Base-by-base conservation (phyloP, 441 rosid genomes). In the Gossypium trilobum region DNA sequence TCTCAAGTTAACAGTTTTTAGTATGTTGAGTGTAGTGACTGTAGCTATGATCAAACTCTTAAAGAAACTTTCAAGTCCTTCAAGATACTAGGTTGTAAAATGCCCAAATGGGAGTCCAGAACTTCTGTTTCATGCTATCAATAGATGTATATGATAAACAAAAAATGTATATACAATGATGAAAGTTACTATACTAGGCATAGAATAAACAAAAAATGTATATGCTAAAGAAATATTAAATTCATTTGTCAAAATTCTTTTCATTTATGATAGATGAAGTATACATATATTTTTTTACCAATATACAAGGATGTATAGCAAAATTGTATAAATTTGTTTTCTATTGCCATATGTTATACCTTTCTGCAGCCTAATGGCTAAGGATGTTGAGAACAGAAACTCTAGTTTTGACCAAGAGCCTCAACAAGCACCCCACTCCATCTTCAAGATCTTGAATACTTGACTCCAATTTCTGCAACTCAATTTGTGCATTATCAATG, bases 371-470 rank as follows among this genome's bases (percentile, higher is more conserved):
- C 61, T 57, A 57, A 10, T 57, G 16, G 61, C 61, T 71, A 31
- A 71, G 74, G 33, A 58, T 39, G 55, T 71, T 71, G 66, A 71
- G 74, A 39, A 57, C 1, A 4, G 44, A 42, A 14, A 71, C 66
- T 57, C 74, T 71, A 3, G 66, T 46, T 71, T 71, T 71, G 19
- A 71, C 39, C 74, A 71, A 42, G 14, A 36, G 64, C 66, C 74
- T 71, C 27, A 71, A 22, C 33, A 71, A 5, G 39, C 74, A 31
- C 23, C 57, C 66, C 33, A 57, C 64, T 59, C 66, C 66, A 22
- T 71, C 74, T 57, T 71, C 74, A 22, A 71, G 66, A 13, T 57
- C 74, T 71, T 71, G 66, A 44, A 57, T 57, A 55, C 54, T 55
- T 13, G 73, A 57, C 10, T 42, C 55, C 64, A 44, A 42, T 59